Conservation (phyloP, 2,329 filamentous ascomycete genomes). For the Aspergillus texensis region DNA sequence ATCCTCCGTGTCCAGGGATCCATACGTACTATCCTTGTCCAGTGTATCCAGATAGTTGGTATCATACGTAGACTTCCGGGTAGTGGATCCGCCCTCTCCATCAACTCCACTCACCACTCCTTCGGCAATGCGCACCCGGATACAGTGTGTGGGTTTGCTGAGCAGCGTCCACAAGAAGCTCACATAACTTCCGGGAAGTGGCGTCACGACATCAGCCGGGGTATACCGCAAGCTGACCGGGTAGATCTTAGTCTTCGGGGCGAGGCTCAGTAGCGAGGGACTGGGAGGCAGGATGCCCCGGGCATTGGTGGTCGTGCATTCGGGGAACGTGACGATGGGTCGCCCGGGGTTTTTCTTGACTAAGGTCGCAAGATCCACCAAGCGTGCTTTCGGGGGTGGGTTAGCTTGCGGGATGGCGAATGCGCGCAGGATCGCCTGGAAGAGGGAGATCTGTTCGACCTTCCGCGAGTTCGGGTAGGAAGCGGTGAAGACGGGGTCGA, state of each 20-base stretch:
- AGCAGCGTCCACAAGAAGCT: constrained; percentile 85
- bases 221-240: constrained; percentile 89
- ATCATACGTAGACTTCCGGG: constrained; percentile 40
- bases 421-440: constrained; percentile 73
- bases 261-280: constrained; percentile 71
- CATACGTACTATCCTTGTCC: constrained; percentile 36
- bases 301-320: constrained; percentile 93
- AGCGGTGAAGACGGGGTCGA: constrained; percentile 90
- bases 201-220: constrained; percentile 86
- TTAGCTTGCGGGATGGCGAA: constrained; percentile 62
- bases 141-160: constrained; percentile 81
- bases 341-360: constrained; percentile 70
- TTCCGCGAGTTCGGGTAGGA: constrained; percentile 75
- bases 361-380: constrained; percentile 67
- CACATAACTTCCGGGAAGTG: constrained; percentile 72
- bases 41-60: constrained; percentile 52
- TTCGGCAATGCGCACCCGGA: constrained; percentile 87
- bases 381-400: constrained; percentile 49
- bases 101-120: constrained; percentile 51
- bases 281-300: constrained; percentile 84
- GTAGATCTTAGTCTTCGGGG: constrained; percentile 74
- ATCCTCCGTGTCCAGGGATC: constrained; percentile 21
- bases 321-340: constrained; percentile 85
- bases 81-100: constrained; percentile 22
- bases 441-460: constrained; percentile 75